Evolutionary conservation across 148 eudicot species (phyloP).

Genomic region (Cornus suecica): DNA sequence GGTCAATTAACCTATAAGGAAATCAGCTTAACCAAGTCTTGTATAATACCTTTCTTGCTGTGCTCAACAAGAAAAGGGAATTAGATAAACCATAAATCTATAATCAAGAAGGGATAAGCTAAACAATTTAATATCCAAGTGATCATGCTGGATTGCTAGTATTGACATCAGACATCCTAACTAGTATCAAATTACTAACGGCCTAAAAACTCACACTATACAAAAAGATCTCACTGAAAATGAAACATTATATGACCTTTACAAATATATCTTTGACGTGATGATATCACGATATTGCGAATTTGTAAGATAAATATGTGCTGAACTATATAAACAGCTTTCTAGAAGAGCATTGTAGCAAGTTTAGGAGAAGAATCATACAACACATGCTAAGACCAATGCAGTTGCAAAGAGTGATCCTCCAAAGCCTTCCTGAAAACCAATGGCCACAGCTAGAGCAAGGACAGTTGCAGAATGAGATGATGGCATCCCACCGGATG

Average conservation of each 20-base stretch:
- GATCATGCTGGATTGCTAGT: background rate
- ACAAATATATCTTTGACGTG: background rate
- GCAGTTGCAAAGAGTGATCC: slow-evolving; percentile 75
- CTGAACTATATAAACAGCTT: slow-evolving; percentile 7
- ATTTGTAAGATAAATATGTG: background rate
- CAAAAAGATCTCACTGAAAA: background rate
- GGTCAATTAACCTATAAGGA: background rate
- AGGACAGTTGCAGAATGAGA: slow-evolving; percentile 96
- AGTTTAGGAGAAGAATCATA: slow-evolving; percentile 39
- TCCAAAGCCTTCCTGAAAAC: slow-evolving; percentile 76
- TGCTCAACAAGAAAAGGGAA: background rate
- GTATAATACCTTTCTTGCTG: background rate
- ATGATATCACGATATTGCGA: background rate
- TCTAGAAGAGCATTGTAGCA: background rate
- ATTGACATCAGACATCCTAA: background rate
- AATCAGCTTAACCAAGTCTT: background rate
- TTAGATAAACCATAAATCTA: background rate
- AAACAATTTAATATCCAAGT: background rate
- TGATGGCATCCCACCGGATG: slow-evolving; percentile 99
- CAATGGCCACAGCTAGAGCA: slow-evolving; percentile 83
- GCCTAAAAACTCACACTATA: background rate
- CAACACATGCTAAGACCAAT: slow-evolving; percentile 77
- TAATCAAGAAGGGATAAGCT: background rate
- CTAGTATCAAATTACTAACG: background rate
- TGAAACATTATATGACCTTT: background rate